A percentile compares a stretch with the other conserved stretches of the same genome.
phyloP scores from a whole-genome alignment of 169 alveolate species.

The Cryptosporidium parvum region DNA sequence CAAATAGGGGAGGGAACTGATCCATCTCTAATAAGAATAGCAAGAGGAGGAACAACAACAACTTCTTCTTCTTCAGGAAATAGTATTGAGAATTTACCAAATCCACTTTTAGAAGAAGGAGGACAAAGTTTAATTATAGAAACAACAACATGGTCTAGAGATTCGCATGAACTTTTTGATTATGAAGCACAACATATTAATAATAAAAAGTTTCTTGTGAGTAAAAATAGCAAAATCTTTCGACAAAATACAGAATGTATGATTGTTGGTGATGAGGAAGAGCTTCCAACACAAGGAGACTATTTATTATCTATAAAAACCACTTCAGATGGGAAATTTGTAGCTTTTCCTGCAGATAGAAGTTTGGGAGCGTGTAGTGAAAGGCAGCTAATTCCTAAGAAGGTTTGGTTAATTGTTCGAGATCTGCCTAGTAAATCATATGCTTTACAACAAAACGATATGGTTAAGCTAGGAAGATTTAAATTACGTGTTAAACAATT shows the following conservation, averaged over 20 bases:
- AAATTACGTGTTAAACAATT: constrained; percentile 91
- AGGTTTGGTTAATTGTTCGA: constrained; percentile 91
- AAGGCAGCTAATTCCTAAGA: constrained; percentile 83
- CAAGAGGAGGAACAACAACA: constrained; percentile 54
- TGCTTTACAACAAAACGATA: constrained; percentile 91
- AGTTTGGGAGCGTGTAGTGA: constrained; percentile 47
- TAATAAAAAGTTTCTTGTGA: constrained; percentile 79
- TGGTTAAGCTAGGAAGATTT: constrained; percentile 93
- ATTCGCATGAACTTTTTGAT: constrained; percentile 95
- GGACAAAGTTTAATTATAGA: constrained; percentile 70
- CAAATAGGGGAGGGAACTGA: constrained; percentile 9
- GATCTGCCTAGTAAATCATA: constrained; percentile 87
- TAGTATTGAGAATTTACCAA: constrained; percentile 47
- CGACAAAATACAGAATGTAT: constrained; percentile 65
- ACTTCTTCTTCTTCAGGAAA: constrained; percentile 71
- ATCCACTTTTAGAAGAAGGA: neutral
- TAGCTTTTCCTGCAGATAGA: constrained; percentile 76
- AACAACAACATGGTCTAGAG: constrained; percentile 94
- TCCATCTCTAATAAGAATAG: constrained; percentile 14
- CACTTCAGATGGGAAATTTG: constrained; percentile 61
- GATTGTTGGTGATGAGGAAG: constrained; percentile 69
- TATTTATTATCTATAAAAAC: constrained; percentile 61
- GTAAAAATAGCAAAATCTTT: constrained; percentile 57
- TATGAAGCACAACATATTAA: constrained; percentile 92
- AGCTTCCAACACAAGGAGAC: constrained; percentile 68